Evolutionary conservation across 345 rosid species (phyloP), one percentile per base, ranked within the genome.

Genomic region (Euphorbia tirucalli): DNA sequence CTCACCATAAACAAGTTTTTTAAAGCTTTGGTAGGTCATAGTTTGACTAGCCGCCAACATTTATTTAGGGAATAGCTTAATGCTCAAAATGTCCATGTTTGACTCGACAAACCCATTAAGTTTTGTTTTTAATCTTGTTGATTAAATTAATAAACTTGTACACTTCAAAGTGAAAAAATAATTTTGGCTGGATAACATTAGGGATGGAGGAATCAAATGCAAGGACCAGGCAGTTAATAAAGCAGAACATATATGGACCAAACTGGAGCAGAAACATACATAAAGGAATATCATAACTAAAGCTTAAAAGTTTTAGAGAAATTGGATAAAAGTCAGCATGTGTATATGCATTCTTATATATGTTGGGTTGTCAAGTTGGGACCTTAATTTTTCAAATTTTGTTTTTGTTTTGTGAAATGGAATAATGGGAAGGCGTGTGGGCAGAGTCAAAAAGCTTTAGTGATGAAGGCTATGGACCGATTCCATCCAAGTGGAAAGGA

Each of bases 361-460:
- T 65, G 19, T 15, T n/a, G 1, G 1, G 4, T 39, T 8, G 37
- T 50, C 1, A 50, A 11, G 63, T 59, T 59, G 32, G 63, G 43
- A 56, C 15, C 3, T 37, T 43, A 30, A 28, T 30, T n/a, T n/a
- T n/a, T n/a, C n/a, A n/a, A n/a, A n/a, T n/a, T n/a, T n/a, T n/a
- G n/a, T n/a, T n/a, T n/a, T n/a, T n/a, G n/a, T n/a, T n/a, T n/a
- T 60, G 28, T 11, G 1, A 49, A 21, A 39, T 49, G 52, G 39
- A 56, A 8, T 41, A 22, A 13, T 16, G 3, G 58, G 62, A 9
- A 76, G 83, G 83, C 19, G 78, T 70, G 3, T 73, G 80, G 80
- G 78, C 80, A 10, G 83, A 76, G 21, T 80, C 83, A 0, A 66
- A 70, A 71, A 76, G 80, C 78, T 80, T 80, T 56, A 76, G 77